Evolutionary conservation across 345 rosid species (phyloP).

Genomic region (Boechera divaricarpa): DNA sequence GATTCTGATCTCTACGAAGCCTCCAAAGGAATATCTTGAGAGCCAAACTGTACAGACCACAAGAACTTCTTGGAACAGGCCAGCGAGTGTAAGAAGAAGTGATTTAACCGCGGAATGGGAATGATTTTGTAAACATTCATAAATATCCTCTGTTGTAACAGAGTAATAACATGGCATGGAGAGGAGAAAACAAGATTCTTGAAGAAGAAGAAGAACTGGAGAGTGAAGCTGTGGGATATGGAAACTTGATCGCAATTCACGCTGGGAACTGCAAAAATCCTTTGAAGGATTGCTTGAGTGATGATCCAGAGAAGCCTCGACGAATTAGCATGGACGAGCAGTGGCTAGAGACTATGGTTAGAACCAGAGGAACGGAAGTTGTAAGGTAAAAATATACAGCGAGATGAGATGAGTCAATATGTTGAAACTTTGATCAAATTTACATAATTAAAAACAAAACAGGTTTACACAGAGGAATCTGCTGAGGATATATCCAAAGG

Average conservation of each 20-base stretch:
- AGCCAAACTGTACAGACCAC: slow-evolving; percentile 24
- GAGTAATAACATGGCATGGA: slow-evolving; percentile 41
- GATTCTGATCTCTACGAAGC: slow-evolving; percentile 85
- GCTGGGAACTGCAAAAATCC: slow-evolving; percentile 58
- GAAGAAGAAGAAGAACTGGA: slow-evolving; percentile 47
- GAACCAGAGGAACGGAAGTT: slow-evolving; percentile 50
- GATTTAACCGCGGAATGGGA: not conserved
- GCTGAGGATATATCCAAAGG: slow-evolving; percentile 81
- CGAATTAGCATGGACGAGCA: slow-evolving; percentile 73
- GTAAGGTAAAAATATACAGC: slow-evolving; percentile 40
- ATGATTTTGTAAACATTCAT: not conserved
- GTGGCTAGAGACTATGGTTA: slow-evolving; percentile 58
- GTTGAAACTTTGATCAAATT: not conserved
- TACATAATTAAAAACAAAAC: not conserved
- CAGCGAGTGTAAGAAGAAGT: slow-evolving; percentile 27
- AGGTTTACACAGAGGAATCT: slow-evolving; percentile 79
- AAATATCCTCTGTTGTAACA: slow-evolving; percentile 27
- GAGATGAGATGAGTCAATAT: slow-evolving; percentile 3
- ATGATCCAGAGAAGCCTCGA: slow-evolving; percentile 53
- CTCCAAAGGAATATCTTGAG: slow-evolving; percentile 72
- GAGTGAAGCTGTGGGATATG: slow-evolving; percentile 53
- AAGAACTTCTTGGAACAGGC: slow-evolving; percentile 33
- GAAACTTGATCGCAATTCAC: slow-evolving; percentile 65
- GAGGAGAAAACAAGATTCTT: slow-evolving; percentile 36
- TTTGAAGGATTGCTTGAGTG: slow-evolving; percentile 45